phyloP scores from a whole-genome alignment of 2,329 filamentous ascomycete species.

The Cladosporium sp. region DNA sequence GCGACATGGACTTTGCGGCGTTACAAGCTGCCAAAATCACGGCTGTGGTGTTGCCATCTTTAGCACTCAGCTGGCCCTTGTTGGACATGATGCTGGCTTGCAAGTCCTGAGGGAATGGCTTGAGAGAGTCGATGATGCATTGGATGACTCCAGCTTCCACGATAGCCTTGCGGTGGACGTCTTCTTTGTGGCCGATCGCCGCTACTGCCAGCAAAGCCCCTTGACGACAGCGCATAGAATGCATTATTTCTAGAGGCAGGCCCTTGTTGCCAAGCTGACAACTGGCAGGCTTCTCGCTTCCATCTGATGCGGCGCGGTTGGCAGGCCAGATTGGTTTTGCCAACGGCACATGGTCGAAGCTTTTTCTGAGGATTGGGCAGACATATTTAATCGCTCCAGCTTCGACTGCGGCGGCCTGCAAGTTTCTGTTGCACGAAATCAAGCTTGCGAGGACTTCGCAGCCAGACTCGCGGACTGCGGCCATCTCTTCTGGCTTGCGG shows the following conservation, averaged over 20 bases:
- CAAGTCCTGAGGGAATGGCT: slow-evolving; percentile 32
- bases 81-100: slow-evolving; percentile 4
- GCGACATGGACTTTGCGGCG: slow-evolving; percentile 70
- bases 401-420: slow-evolving; percentile 79
- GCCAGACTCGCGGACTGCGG: slow-evolving; percentile 57
- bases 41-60: slow-evolving; percentile 67
- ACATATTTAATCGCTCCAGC: slow-evolving; percentile 56
- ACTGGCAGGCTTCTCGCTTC: slow-evolving; percentile 16
- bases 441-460: slow-evolving; percentile 72
- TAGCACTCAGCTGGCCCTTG: slow-evolving; percentile 6
- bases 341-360: slow-evolving; percentile 54
- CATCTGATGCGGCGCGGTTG: slow-evolving; percentile 2
- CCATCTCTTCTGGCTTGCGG: neutral
- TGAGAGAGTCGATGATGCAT: slow-evolving; percentile 78
- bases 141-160: slow-evolving; percentile 75
- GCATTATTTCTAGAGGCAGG: slow-evolving; percentile 54
- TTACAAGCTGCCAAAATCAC: slow-evolving; percentile 84
- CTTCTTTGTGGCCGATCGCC: slow-evolving; percentile 73
- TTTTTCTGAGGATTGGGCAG: slow-evolving; percentile 58
- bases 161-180: slow-evolving; percentile 75
- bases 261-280: slow-evolving; percentile 55
- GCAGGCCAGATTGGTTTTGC: slow-evolving; percentile 51
- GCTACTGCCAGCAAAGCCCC: slow-evolving; percentile 71
- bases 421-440: slow-evolving; percentile 66
- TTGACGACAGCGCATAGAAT: slow-evolving; percentile 71